These are phyloP conservation scores for Claviceps cyperi DNA, from an alignment of 2,329 filamentous ascomycete species.

Conservation along the genomic window DNA sequence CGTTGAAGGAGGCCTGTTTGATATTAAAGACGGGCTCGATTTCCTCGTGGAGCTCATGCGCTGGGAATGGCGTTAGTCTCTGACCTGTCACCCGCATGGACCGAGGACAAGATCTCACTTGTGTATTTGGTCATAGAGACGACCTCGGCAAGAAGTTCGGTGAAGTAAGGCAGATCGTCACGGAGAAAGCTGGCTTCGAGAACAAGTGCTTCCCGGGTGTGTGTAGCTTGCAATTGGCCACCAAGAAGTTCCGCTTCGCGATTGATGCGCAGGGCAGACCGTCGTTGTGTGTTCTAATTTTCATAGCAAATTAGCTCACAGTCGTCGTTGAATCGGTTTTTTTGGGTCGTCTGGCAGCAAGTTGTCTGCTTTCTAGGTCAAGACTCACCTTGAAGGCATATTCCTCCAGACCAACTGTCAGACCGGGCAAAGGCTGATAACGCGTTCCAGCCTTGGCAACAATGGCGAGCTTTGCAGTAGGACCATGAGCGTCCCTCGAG, in stretches of 20 bases:
- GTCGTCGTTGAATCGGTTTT: background rate
- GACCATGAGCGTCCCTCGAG: constrained; percentile 74
- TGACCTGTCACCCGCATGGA: constrained; percentile 7
- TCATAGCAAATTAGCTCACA: constrained; percentile 32
- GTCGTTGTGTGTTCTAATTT: constrained; percentile 64
- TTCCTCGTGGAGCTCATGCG: constrained; percentile 82
- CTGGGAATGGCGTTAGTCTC: constrained; percentile 29
- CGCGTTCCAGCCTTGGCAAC: constrained; percentile 90
- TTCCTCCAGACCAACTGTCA: constrained; percentile 80
- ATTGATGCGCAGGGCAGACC: constrained; percentile 82
- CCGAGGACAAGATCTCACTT: constrained; percentile 30
- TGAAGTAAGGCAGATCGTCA: constrained; percentile 92
- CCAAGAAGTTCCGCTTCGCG: constrained; percentile 93
- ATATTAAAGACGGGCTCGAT: constrained; percentile 62
- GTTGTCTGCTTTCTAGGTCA: constrained; percentile 4
- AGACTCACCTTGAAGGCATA: constrained; percentile 83
- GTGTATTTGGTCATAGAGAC: constrained; percentile 77
- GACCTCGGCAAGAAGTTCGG: constrained; percentile 88
- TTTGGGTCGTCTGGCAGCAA: constrained; percentile 1
- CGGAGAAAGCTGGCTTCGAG: constrained; percentile 90
- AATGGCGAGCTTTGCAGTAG: constrained; percentile 79
- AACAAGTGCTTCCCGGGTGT: constrained; percentile 86
- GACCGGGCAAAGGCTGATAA: constrained; percentile 78
- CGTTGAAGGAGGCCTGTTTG: constrained; percentile 59
- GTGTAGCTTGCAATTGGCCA: constrained; percentile 72